phyloP scores from a whole-genome alignment of 768 basidiomycete species.

The Pleurotus eryngii region DNA sequence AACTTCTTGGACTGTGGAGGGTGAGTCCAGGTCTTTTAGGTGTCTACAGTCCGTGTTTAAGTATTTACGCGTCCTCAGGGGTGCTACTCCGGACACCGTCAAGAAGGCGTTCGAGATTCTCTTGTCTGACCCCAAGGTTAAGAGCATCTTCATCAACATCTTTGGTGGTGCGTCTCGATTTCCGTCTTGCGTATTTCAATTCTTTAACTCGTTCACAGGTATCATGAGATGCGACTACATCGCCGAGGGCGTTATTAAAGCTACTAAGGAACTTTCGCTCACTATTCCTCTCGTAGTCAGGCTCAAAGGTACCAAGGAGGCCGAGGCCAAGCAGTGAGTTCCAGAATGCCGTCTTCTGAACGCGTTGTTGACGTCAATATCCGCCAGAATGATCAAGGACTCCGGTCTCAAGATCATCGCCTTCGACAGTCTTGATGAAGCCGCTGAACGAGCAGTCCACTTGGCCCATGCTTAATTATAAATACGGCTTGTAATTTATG shows the following conservation, averaged over 20 bases:
- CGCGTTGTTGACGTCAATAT: constrained; percentile 13
- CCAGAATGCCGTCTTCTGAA: not conserved
- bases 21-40: constrained; percentile 32
- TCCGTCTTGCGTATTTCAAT: not conserved
- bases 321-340: constrained; percentile 89
- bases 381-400: constrained; percentile 80
- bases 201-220: constrained; percentile 33
- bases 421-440: constrained; percentile 91
- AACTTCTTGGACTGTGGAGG: constrained; percentile 99
- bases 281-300: constrained; percentile 89
- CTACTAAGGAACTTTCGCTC: constrained; percentile 86
- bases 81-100: constrained; percentile 98
- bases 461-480: constrained; percentile 47
- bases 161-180: constrained; percentile 63
- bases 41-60: not conserved
- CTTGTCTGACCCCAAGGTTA: constrained; percentile 85
- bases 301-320: constrained; percentile 95
- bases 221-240: constrained; percentile 99
- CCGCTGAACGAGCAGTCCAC: constrained; percentile 77
- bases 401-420: constrained; percentile 92
- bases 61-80: constrained; percentile 40
- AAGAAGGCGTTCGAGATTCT: constrained; percentile 99
- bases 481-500: constrained; percentile 10
- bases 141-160: constrained; percentile 98
- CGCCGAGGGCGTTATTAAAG: constrained; percentile 97